Conservation (phyloP, 2,329 filamentous ascomycete genomes). For the Pseudogymnoascus sp. region DNA sequence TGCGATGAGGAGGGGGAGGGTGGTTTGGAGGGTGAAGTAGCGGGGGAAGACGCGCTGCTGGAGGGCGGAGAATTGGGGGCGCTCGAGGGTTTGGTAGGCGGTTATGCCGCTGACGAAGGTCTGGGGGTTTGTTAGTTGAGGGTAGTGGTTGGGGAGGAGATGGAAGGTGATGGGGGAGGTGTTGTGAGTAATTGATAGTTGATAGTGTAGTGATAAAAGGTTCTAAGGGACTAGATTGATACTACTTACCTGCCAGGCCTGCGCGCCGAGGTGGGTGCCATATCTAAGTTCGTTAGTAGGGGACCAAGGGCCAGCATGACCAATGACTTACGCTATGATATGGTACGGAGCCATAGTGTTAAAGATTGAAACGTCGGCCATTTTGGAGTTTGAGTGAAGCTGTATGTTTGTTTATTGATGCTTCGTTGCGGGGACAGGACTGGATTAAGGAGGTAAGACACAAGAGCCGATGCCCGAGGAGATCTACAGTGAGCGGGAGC, state of each 20-base stretch:
- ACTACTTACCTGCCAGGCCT: conserved; percentile 67
- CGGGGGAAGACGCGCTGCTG: conserved; percentile 77
- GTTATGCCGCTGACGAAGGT: conserved; percentile 69
- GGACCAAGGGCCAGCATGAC: conserved; percentile 6
- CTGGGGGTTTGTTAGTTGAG: conserved; percentile 32
- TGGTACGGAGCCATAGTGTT: conserved; percentile 66
- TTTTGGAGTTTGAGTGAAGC: conserved; percentile 17
- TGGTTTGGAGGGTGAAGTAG: conserved; percentile 81
- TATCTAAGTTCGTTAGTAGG: conserved; percentile 48
- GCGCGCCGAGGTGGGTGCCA: conserved; percentile 77
- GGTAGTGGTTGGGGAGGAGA: not conserved
- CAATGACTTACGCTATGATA: conserved; percentile 54
- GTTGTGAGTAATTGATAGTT: not conserved
- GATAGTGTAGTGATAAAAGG: not conserved
- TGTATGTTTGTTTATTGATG: conserved; percentile 2
- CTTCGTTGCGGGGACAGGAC: not conserved
- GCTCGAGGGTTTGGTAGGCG: conserved; percentile 67
- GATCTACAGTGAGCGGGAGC: not conserved
- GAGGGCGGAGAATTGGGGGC: conserved; percentile 71
- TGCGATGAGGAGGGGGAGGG: conserved; percentile 62
- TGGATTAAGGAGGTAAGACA: not conserved
- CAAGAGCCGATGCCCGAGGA: not conserved
- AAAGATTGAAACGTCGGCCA: conserved; percentile 34
- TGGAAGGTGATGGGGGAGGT: not conserved
- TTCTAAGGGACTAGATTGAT: not conserved